These are phyloP conservation scores for Mucor sp. DNA, from an alignment of 371 early-diverging fungal species.

Conservation along the genomic window DNA sequence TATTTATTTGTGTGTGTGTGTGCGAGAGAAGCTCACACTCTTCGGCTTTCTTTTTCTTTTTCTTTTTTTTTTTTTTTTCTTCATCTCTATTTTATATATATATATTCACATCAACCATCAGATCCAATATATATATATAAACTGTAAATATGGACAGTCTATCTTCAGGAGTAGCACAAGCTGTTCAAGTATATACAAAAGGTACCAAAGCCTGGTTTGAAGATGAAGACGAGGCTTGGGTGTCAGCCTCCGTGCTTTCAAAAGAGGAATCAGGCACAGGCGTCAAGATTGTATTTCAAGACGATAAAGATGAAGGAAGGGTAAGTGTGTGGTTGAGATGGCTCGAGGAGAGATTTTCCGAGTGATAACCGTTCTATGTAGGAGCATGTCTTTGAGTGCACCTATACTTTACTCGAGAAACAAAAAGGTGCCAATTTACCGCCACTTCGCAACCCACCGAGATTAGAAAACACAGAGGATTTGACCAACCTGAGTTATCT, in stretches of 20 bases:
- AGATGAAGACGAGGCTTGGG: slow-evolving; percentile 88
- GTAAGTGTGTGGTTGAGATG: slow-evolving; percentile 30
- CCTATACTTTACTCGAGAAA: slow-evolving; percentile 67
- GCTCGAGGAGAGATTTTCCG: too few relatives aligned
- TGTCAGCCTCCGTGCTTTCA: slow-evolving; percentile 66
- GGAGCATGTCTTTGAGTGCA: slow-evolving; percentile 75
- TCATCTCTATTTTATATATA: background rate
- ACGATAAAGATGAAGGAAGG: slow-evolving; percentile 66
- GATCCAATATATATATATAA: background rate
- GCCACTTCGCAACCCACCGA: slow-evolving; percentile 89
- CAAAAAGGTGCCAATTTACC: slow-evolving; percentile 73
- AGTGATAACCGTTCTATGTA: too few relatives aligned
- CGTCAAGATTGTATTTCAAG: slow-evolving; percentile 65
- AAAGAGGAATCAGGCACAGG: slow-evolving; percentile 59
- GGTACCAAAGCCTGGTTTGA: slow-evolving; percentile 89
- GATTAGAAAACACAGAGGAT: slow-evolving; percentile 90
- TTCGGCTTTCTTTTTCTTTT: background rate
- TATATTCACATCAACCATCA: background rate
- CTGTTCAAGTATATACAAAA: slow-evolving; percentile 65
- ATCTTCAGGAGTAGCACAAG: slow-evolving; percentile 46
- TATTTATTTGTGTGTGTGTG: background rate
- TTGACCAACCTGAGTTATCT: slow-evolving; percentile 89
- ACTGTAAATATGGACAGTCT: slow-evolving; percentile 18
- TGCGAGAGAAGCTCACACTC: background rate
- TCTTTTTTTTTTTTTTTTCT: background rate